phyloP scores from a whole-genome alignment of 495 filamentous ascomycete genomes.

The Margaritispora aquatica region DNA sequence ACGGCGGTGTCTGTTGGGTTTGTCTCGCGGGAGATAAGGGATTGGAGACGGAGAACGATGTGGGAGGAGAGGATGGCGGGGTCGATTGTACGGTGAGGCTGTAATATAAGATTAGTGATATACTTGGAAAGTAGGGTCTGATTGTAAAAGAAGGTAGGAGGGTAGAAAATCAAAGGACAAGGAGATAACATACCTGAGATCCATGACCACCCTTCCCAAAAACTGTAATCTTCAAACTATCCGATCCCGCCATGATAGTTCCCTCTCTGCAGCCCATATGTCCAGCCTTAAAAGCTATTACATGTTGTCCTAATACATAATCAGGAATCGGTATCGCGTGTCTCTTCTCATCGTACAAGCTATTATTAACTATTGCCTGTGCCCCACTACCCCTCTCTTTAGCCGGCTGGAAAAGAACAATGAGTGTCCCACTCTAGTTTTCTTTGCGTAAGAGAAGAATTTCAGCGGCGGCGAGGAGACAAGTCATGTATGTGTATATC shows the following conservation, averaged over 20 bases:
- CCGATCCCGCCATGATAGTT: constrained; percentile 32
- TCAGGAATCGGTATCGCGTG: constrained; percentile 45
- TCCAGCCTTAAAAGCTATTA: constrained; percentile 31
- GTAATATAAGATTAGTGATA: no score
- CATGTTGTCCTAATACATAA: constrained; percentile 50
- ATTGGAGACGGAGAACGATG: constrained; percentile 51
- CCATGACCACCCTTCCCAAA: constrained; percentile 49
- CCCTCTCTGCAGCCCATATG: constrained; percentile 35
- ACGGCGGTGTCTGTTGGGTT: constrained; percentile 45
- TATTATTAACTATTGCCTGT: constrained; percentile 51
- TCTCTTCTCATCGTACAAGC: constrained; percentile 43
- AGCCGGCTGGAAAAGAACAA: constrained; percentile 52
- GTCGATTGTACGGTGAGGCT: constrained; percentile 48
- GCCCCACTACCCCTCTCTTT: constrained; percentile 49
- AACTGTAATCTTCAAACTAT: constrained; percentile 36
- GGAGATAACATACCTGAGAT: constrained; percentile 12
- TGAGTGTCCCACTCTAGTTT: constrained; percentile 47
- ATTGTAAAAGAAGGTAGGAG: no score
- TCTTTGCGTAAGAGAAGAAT: constrained; percentile 33
- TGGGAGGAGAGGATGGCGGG: constrained; percentile 47
- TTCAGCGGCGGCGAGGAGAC: constrained; percentile 39
- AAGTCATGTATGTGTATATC: constrained; percentile 54
- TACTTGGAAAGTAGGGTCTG: neutral
- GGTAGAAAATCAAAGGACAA: neutral
- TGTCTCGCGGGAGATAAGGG: constrained; percentile 47